A percentile compares a stretch with the other conserved stretches of the same genome.
phyloP scores from a whole-genome alignment of 352 stramenopile species.

The Phytophthora fragariae region DNA sequence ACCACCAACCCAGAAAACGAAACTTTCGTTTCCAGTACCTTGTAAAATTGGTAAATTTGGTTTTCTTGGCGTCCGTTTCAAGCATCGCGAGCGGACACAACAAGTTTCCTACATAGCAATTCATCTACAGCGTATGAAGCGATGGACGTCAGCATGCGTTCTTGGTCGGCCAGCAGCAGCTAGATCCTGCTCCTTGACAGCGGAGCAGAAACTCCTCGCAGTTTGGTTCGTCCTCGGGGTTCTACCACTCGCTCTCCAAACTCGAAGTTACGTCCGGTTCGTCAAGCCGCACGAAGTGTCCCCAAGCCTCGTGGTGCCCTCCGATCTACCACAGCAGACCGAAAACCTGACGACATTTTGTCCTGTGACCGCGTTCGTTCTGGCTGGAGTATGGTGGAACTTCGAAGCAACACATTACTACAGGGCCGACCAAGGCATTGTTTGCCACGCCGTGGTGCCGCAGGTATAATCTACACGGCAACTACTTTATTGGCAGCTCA shows the following conservation, averaged over 20 bases:
- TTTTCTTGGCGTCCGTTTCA: not conserved
- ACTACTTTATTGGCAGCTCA: conserved; percentile 18
- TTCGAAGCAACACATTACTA: conserved; percentile 30
- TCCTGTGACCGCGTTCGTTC: conserved; percentile 19
- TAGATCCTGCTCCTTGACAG: not conserved
- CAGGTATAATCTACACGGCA: conserved; percentile 31
- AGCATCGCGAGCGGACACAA: not conserved
- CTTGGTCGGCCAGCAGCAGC: not conserved
- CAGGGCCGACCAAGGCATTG: not conserved
- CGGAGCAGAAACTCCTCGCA: not conserved
- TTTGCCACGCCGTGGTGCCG: conserved; percentile 26
- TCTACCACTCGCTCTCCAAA: conserved; percentile 17
- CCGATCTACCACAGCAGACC: not conserved
- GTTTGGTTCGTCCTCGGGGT: conserved; percentile 6
- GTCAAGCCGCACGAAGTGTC: conserved; percentile 29
- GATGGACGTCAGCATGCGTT: not conserved
- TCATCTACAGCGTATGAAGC: not conserved
- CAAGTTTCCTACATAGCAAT: not conserved
- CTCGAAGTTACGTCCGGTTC: conserved; percentile 26
- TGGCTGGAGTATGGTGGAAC: conserved; percentile 32
- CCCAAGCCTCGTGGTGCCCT: conserved; percentile 14
- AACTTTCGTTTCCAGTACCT: no score
- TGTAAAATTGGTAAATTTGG: no score
- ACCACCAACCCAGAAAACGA: no score
- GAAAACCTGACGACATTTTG: conserved; percentile 13